These are phyloP conservation scores for Fusarium sp. DNA, from an alignment of 2,329 filamentous ascomycete species.

Conservation along the genomic window DNA sequence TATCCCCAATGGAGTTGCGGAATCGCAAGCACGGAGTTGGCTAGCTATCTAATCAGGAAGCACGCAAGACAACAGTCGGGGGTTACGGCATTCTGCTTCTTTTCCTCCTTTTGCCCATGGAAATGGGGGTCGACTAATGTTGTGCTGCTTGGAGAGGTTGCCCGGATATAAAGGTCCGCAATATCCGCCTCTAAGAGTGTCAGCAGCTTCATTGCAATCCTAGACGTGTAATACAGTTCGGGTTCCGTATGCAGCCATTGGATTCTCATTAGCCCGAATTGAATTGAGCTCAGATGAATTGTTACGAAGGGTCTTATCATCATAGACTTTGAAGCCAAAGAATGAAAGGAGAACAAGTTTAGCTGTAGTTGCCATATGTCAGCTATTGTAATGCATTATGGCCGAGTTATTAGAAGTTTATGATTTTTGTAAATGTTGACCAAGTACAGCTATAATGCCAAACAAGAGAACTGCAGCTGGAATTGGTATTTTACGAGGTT, in stretches of 20 bases:
- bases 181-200: neutral
- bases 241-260: neutral
- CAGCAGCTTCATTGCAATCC: neutral
- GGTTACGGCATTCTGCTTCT: neutral
- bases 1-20: conserved; percentile 22
- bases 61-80: conserved; percentile 3
- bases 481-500: too few species aligned
- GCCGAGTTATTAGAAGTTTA: neutral
- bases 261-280: neutral
- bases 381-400: neutral
- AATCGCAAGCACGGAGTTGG: neutral
- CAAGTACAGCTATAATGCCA: neutral
- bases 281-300: neutral
- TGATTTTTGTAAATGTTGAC: neutral
- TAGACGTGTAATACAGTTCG: neutral
- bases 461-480: neutral
- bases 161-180: conserved; percentile 21
- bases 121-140: conserved; percentile 10
- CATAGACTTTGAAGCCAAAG: neutral
- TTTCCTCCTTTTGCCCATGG: neutral
- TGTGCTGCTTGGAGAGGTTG: conserved; percentile 1
- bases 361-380: neutral
- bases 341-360: neutral
- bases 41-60: conserved; percentile 21
- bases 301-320: neutral